phyloP scores from a whole-genome alignment of 768 basidiomycete species.

The Tremella fuciformis region DNA sequence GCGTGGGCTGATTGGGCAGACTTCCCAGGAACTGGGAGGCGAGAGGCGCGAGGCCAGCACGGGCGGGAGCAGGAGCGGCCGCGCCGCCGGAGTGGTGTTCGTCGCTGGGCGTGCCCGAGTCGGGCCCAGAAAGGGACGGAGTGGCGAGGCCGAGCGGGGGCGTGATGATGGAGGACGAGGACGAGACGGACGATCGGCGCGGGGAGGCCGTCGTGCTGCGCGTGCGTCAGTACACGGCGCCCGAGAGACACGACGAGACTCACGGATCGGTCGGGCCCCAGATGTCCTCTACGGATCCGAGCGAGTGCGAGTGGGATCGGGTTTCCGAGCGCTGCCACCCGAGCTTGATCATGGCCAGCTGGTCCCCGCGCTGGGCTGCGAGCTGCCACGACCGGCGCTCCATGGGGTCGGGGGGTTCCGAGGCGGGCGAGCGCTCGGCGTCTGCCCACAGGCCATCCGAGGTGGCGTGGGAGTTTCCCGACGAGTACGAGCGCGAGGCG shows the following conservation, averaged over 20 bases:
- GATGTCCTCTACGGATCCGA: slow-evolving; percentile 21
- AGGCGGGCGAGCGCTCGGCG: background rate
- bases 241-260: slow-evolving; percentile 7
- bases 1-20: too few species aligned
- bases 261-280: slow-evolving; percentile 25
- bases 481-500: slow-evolving; percentile 9
- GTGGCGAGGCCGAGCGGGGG: too few species aligned
- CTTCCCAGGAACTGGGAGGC: too few species aligned
- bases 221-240: background rate
- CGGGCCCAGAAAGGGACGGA: too few species aligned
- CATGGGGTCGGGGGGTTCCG: slow-evolving; percentile 6
- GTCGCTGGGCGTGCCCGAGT: too few species aligned
- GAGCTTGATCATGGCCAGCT: slow-evolving; percentile 27
- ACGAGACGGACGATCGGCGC: background rate
- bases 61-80: too few species aligned
- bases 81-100: too few species aligned
- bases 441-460: background rate
- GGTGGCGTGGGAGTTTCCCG: background rate
- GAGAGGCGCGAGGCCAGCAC: too few species aligned
- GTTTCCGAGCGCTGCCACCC: slow-evolving; percentile 10
- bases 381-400: slow-evolving; percentile 12
- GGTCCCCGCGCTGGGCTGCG: slow-evolving; percentile 28
- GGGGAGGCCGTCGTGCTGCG: background rate
- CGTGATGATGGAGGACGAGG: background rate
- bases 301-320: slow-evolving; percentile 14